Conservation (phyloP, 164 flowering plant genomes). For the Buxus sempervirens region DNA sequence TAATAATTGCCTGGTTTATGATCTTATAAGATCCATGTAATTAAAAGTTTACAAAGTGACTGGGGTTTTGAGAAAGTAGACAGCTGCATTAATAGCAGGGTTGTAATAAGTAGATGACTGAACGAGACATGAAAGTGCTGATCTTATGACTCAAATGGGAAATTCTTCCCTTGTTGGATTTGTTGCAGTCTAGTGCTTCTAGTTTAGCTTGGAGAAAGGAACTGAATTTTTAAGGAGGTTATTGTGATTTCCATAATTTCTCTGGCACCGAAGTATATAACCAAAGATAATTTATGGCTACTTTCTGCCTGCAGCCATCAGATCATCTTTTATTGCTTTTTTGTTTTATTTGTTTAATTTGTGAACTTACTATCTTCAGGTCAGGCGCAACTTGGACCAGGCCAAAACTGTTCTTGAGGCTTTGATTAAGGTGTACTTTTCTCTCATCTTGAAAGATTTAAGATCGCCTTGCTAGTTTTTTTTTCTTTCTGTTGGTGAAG, state of each 20-base stretch:
- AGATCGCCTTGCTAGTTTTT: background rate
- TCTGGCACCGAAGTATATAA: no score
- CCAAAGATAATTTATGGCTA: background rate
- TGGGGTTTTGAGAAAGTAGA: no score
- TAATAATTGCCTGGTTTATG: no score
- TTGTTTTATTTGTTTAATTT: background rate
- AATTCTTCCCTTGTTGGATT: background rate
- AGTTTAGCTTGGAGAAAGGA: no score
- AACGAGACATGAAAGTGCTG: no score
- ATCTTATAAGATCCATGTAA: no score
- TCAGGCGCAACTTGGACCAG: slow-evolving; percentile 95
- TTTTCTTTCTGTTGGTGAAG: slow-evolving; percentile 1
- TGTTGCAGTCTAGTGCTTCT: no score
- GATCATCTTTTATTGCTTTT: background rate
- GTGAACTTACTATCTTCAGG: slow-evolving; percentile 41
- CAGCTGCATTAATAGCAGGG: no score
- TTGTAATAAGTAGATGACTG: no score
- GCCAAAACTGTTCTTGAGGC: slow-evolving; percentile 83
- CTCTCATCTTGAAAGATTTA: background rate
- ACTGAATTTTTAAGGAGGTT: background rate
- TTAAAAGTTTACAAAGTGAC: no score
- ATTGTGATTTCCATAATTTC: background rate
- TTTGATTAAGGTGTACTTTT: slow-evolving; percentile 61
- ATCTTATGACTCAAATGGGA: background rate
- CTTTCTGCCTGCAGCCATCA: background rate